Evolutionary conservation across 352 stramenopile species (phyloP).

Genomic region (Discostella stelligera): DNA sequence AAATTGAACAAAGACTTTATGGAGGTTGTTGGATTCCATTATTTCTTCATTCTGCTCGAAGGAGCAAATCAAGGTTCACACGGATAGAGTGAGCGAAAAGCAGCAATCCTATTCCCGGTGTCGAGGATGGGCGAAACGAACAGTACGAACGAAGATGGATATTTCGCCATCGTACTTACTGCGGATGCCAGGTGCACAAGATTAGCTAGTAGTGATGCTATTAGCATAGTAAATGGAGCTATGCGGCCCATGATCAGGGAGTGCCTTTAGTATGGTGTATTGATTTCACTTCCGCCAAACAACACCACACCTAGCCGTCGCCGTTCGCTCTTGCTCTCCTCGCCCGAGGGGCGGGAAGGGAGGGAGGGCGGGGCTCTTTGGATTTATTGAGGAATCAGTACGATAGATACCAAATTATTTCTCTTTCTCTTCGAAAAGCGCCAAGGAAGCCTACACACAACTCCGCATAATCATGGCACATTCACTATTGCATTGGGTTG

Average conservation of each 20-base stretch:
- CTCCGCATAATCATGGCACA: too few species aligned
- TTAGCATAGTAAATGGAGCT: slow-evolving; percentile 7
- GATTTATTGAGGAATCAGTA: too few species aligned
- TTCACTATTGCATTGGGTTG: too few species aligned
- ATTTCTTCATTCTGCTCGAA: not conserved
- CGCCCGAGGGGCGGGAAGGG: not conserved
- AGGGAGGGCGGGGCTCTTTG: too few species aligned
- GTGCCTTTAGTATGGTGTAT: too few species aligned
- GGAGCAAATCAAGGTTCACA: not conserved
- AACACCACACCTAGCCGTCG: too few species aligned
- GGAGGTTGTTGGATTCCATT: slow-evolving; percentile 24
- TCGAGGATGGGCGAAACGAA: not conserved
- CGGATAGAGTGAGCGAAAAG: not conserved
- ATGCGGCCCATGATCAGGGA: not conserved
- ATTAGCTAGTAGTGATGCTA: slow-evolving; percentile 6
- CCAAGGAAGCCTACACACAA: too few species aligned
- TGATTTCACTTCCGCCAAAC: too few species aligned
- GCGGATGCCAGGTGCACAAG: slow-evolving; percentile 11
- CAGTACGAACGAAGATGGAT: not conserved
- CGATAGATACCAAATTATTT: too few species aligned
- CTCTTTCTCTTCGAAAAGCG: too few species aligned
- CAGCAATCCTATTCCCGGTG: not conserved
- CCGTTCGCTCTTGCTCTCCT: too few species aligned
- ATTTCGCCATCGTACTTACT: slow-evolving; percentile 13
- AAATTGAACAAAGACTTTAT: slow-evolving; percentile 51